These are phyloP conservation scores for Collariella sp. DNA, from an alignment of 495 filamentous ascomycete genomes.

Conservation along the genomic window DNA sequence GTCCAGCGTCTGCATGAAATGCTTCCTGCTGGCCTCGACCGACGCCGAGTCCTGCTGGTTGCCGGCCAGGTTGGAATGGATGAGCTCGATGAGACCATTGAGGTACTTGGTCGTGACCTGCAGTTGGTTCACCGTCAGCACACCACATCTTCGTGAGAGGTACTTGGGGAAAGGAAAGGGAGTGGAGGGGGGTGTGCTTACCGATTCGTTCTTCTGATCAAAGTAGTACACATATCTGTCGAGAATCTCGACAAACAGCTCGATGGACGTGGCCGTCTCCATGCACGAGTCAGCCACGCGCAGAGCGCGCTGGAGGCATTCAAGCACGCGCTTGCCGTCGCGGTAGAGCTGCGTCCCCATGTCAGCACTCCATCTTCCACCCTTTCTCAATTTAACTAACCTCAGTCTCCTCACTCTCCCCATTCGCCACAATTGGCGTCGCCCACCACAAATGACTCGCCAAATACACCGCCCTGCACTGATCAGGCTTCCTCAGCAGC, in stretches of 20 bases:
- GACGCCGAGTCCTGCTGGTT: slow-evolving; percentile 72
- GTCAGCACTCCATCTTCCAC: no score
- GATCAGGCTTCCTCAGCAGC: slow-evolving; percentile 93
- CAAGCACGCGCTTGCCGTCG: slow-evolving; percentile 91
- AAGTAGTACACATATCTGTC: slow-evolving; percentile 99
- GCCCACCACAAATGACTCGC: slow-evolving; percentile 98
- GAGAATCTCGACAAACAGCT: slow-evolving; percentile 95
- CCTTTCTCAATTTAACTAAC: no score
- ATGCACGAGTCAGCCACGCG: slow-evolving; percentile 97
- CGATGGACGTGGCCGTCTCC: slow-evolving; percentile 96
- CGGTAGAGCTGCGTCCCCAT: slow-evolving; percentile 66
- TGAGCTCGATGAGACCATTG: slow-evolving; percentile 95
- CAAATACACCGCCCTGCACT: slow-evolving; percentile 91
- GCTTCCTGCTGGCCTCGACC: slow-evolving; percentile 76
- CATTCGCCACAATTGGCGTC: slow-evolving; percentile 71
- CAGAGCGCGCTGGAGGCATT: slow-evolving; percentile 90
- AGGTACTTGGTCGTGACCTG: slow-evolving; percentile 95
- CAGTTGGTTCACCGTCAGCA: neutral
- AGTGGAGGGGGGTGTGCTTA: slow-evolving; percentile 32
- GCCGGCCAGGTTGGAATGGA: slow-evolving; percentile 80
- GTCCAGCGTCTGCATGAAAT: slow-evolving; percentile 89
- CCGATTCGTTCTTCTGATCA: slow-evolving; percentile 96
- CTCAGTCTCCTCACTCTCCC: slow-evolving; percentile 73
- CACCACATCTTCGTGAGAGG: no score
- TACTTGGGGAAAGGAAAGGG: no score